Conservation (phyloP, 108 stramenopile species). For the Parietichytrium sp. region DNA sequence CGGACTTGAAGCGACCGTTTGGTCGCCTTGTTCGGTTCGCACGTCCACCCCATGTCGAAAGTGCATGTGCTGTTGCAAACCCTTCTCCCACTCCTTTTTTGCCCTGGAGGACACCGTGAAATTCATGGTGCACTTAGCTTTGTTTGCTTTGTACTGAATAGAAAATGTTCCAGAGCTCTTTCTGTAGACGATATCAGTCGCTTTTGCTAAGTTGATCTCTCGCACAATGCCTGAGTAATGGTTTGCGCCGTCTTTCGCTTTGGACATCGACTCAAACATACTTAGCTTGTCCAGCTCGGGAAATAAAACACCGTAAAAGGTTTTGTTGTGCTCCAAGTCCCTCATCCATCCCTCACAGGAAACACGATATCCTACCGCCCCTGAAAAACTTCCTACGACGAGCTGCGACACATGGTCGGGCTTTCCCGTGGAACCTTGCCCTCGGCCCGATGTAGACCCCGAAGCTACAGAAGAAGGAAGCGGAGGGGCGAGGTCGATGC, state of each 20-base stretch:
- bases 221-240: conserved; percentile 1
- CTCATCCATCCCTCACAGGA: conserved; percentile 20
- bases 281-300: neutral
- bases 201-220: neutral
- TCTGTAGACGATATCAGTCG: neutral
- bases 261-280: neutral
- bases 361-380: conserved; percentile 17
- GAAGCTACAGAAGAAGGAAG: neutral
- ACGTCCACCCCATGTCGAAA: neutral
- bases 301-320: neutral
- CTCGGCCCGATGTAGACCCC: neutral
- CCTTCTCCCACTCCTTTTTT: neutral
- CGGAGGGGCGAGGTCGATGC: neutral
- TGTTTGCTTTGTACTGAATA: neutral
- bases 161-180: neutral
- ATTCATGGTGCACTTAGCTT: neutral
- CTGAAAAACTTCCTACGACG: conserved; percentile 12
- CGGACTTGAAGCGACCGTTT: no score
- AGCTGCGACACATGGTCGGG: neutral
- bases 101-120: neutral
- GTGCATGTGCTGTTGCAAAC: neutral
- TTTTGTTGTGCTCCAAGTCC: neutral
- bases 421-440: neutral
- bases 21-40: no score
- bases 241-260: neutral